A percentile compares a stretch with the other conserved stretches of the same genome.
These are phyloP conservation scores for Penicillium desertorum DNA, from an alignment of 495 filamentous ascomycete genomes.

Conservation along the genomic window DNA sequence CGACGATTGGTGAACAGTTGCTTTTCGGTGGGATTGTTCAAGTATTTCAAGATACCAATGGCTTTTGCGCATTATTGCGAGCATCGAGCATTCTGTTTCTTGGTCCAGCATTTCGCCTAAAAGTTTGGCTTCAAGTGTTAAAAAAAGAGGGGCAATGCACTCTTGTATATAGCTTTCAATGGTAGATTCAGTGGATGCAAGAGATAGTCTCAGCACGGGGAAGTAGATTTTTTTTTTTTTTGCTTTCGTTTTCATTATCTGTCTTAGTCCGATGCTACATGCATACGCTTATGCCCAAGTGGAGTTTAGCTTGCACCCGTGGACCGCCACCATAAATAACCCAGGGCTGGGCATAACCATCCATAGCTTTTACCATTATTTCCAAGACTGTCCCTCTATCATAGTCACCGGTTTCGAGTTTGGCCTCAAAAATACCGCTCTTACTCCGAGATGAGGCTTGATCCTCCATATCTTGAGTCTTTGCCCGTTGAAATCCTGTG, in stretches of 20 bases:
- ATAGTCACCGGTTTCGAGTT: not conserved
- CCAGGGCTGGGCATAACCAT: not conserved
- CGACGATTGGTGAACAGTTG: slow-evolving; percentile 64
- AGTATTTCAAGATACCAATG: slow-evolving; percentile 25
- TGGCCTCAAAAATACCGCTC: not conserved
- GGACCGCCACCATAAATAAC: not conserved
- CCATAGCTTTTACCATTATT: not conserved
- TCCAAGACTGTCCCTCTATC: not conserved
- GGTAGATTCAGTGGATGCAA: slow-evolving; percentile 11
- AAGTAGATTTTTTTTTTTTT: not conserved
- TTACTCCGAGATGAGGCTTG: not conserved
- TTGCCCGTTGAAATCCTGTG: slow-evolving; percentile 14
- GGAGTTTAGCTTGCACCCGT: not conserved
- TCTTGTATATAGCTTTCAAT: slow-evolving; percentile 27
- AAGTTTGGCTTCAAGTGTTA: slow-evolving; percentile 22
- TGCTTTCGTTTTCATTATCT: not conserved
- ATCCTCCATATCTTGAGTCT: slow-evolving; percentile 1
- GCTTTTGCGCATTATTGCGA: slow-evolving; percentile 24
- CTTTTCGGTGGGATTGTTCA: slow-evolving; percentile 10
- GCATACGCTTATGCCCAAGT: not conserved
- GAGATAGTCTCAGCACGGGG: not conserved
- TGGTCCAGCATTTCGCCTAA: slow-evolving; percentile 21
- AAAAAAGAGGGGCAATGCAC: slow-evolving; percentile 12
- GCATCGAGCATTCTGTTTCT: slow-evolving; percentile 21
- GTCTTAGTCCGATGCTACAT: not conserved